Evolutionary conservation across 116 monocot genomes (phyloP).

Genomic region (Cymodocea nodosa): DNA sequence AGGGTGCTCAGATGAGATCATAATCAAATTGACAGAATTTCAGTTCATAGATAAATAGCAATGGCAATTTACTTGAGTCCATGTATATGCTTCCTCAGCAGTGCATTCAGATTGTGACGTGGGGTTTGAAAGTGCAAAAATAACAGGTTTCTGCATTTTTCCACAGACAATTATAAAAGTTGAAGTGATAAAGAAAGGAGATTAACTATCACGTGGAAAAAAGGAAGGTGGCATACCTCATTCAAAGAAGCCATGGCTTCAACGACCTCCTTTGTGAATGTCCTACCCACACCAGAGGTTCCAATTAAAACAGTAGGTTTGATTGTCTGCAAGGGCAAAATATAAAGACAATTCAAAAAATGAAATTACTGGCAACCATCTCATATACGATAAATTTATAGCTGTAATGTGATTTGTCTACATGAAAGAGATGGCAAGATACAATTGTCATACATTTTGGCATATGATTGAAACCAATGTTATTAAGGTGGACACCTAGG

Average conservation of each 20-base stretch:
- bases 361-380: too few relatives aligned
- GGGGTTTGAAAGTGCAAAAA: conserved; percentile 91
- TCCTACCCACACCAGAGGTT: conserved; percentile 79
- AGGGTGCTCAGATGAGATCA: background rate
- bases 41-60: background rate
- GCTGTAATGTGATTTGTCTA: too few relatives aligned
- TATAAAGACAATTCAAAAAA: too few relatives aligned
- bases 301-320: conserved; percentile 86
- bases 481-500: too few relatives aligned
- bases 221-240: conserved; percentile 31
- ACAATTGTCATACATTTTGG: too few relatives aligned
- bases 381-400: too few relatives aligned
- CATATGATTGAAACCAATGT: background rate
- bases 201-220: background rate
- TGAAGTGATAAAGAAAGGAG: background rate
- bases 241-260: conserved; percentile 89
- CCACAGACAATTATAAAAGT: background rate
- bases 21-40: background rate
- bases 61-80: conserved; percentile 49
- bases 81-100: conserved; percentile 92
- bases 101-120: conserved; percentile 96
- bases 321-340: conserved; percentile 33
- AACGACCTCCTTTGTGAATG: conserved; percentile 88
- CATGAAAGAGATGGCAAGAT: too few relatives aligned
- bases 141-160: conserved; percentile 73